Evolutionary conservation across 371 early-diverging fungal genomes (phyloP), one percentile per base, ranked within the genome.

Genomic region (Syncephalastrum contaminatum): DNA sequence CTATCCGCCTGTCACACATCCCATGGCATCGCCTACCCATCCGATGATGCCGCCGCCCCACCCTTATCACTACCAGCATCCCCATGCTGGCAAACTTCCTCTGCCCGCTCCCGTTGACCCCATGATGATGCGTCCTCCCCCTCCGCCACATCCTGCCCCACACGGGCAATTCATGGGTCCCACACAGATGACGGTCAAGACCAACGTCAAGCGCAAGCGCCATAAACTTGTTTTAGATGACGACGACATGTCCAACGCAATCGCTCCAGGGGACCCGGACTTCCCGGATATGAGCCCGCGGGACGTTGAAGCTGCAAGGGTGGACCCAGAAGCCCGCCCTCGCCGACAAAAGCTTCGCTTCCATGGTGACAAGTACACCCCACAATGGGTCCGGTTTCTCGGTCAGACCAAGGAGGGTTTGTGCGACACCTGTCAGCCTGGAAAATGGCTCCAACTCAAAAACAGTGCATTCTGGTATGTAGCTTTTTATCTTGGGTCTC

Each of bases 391-490:
- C 4, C 80, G 96, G 30, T 83, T 80, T 58, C 75, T 73, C 53
- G 94, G 94, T 1, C 87, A 87, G 45, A 70, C 81, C 19, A 92
- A 92, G 66, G 95, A 95, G 62, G 96, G 96, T 0, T 81, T 88
- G 50, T 95, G 96, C 70, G 93, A 93, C 39, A 85, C 87, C 4
- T 95, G 96, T 67, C 67, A 72, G 43, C 92, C 93, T 10, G 93
- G 91, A 4, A 87, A 87, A 64, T 95, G 96, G 95, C 73, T 95
- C 36, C 92, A 95, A 64, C 80, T 95, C 19, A 95, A 95, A 65
- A 94, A 93, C 66, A 90, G 91, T 57, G 95, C 96, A 4, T 95
- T 78, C 58, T 95, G 96, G 96, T 90, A 80, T 61, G 15, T 50
- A 20, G 6, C 8, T 43, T 43, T 19, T 43, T 41, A 3, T 19